Percentiles rank a stretch among this genome's conserved stretches.
Evolutionary conservation across 331 rosid genomes (phyloP).

Genomic region (Stylosanthes scabra): DNA sequence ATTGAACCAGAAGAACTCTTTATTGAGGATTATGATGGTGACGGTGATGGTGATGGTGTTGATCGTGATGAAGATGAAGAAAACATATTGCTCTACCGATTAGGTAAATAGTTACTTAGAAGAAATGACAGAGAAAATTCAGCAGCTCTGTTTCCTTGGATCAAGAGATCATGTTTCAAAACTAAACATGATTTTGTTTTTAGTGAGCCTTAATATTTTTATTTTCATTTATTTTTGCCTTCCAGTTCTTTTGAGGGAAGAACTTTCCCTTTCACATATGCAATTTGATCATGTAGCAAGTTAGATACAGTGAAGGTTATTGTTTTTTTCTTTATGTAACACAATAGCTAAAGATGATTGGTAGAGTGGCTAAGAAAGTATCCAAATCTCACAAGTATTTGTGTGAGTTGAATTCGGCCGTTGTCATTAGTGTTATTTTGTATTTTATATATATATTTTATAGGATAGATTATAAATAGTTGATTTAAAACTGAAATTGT

Average conservation of each 20-base stretch:
- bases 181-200: neutral
- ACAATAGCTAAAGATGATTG: too few relatives aligned
- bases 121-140: neutral
- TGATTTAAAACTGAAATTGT: too few relatives aligned
- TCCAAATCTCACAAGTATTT: too few relatives aligned
- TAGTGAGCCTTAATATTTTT: too few relatives aligned
- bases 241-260: slow-evolving; percentile 13
- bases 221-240: slow-evolving; percentile 16
- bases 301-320: too few relatives aligned
- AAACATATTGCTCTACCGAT: slow-evolving; percentile 52
- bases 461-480: too few relatives aligned
- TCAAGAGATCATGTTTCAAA: slow-evolving; percentile 7
- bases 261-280: neutral
- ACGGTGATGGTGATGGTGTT: slow-evolving; percentile 46
- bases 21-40: slow-evolving; percentile 46
- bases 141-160: slow-evolving; percentile 14
- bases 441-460: too few relatives aligned
- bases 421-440: too few relatives aligned
- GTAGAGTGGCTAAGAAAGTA: too few relatives aligned
- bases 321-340: too few relatives aligned
- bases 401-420: too few relatives aligned
- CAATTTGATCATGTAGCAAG: slow-evolving; percentile 17
- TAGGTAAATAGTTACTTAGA: slow-evolving; percentile 32
- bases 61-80: slow-evolving; percentile 49
- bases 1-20: slow-evolving; percentile 41